phyloP scores from a whole-genome alignment of 768 basidiomycete species.

The Dendrothele bispora region DNA sequence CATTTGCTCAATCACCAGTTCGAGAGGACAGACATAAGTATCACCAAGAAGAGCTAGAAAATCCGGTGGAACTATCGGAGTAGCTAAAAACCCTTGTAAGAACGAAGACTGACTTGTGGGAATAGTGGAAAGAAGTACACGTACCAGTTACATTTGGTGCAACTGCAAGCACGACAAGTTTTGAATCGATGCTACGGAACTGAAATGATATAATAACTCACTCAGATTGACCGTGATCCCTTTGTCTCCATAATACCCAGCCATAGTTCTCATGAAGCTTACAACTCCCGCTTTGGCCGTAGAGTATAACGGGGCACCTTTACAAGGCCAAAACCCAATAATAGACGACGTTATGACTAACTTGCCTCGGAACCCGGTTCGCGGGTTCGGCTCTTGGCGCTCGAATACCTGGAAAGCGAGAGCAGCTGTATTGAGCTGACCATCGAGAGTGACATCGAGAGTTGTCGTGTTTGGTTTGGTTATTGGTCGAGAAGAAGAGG shows the following conservation, averaged over 20 bases:
- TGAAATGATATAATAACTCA: background rate
- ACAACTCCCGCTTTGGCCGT: constrained; percentile 18
- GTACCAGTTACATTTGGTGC: background rate
- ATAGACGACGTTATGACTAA: constrained; percentile 17
- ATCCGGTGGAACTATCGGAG: background rate
- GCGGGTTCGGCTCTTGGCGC: constrained; percentile 14
- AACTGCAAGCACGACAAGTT: no score
- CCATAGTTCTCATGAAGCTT: constrained; percentile 16
- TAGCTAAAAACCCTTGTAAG: no score
- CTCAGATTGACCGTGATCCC: constrained; percentile 17
- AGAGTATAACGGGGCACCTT: constrained; percentile 17
- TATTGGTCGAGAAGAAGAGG: constrained; percentile 10
- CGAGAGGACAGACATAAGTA: background rate
- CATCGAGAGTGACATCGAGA: constrained; percentile 13
- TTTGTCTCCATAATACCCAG: constrained; percentile 14
- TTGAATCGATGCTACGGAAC: background rate
- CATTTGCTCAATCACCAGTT: constrained; percentile 1
- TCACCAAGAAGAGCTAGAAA: background rate
- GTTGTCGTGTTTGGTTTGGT: constrained; percentile 15
- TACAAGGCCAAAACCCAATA: constrained; percentile 14
- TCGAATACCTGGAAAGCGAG: constrained; percentile 20
- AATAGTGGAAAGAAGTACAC: background rate
- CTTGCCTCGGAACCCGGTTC: constrained; percentile 16
- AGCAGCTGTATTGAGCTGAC: constrained; percentile 18
- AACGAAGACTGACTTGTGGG: no score